These are phyloP conservation scores for Diversispora epigaea DNA, from an alignment of 192 early-diverging fungal genomes.

Conservation along the genomic window DNA sequence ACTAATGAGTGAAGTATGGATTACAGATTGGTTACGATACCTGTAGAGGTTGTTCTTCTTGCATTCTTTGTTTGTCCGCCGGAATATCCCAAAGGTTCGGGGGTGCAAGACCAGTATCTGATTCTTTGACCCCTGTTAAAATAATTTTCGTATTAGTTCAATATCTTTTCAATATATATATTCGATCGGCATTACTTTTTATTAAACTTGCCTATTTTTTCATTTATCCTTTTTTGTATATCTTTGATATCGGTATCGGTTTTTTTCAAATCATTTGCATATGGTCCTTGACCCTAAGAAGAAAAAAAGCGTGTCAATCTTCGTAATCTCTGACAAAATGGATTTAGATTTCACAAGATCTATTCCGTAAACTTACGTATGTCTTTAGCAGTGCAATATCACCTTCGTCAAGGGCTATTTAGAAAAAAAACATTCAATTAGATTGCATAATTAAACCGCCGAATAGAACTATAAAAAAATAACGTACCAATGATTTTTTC, in stretches of 20 bases:
- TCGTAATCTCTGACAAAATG: background rate
- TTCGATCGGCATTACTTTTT: too few relatives aligned
- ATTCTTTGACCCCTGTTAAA: conserved; percentile 88
- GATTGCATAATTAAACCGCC: background rate
- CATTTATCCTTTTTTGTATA: conserved; percentile 96
- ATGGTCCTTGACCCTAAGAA: conserved; percentile 91
- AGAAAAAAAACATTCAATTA: background rate
- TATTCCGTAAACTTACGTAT: conserved; percentile 61
- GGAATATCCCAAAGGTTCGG: conserved; percentile 99
- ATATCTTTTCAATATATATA: background rate
- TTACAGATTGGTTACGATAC: conserved; percentile 31
- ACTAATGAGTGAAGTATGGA: background rate
- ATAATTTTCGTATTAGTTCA: background rate
- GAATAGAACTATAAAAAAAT: background rate
- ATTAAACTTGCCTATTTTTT: conserved; percentile 81
- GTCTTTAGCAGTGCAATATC: conserved; percentile 92
- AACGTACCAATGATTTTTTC: conserved; percentile 80
- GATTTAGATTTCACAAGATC: background rate
- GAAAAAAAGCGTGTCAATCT: background rate
- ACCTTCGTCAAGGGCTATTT: conserved; percentile 78
- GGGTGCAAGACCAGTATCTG: conserved; percentile 95
- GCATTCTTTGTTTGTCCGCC: conserved; percentile 96
- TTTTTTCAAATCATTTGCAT: conserved; percentile 91
- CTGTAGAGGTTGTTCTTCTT: conserved; percentile 91
- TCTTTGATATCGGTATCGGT: conserved; percentile 96